Evolutionary conservation across 176 grass and related monocot species (phyloP), one percentile per base, ranked within the genome.

Genomic region (Hsuehochloa calcarea): DNA sequence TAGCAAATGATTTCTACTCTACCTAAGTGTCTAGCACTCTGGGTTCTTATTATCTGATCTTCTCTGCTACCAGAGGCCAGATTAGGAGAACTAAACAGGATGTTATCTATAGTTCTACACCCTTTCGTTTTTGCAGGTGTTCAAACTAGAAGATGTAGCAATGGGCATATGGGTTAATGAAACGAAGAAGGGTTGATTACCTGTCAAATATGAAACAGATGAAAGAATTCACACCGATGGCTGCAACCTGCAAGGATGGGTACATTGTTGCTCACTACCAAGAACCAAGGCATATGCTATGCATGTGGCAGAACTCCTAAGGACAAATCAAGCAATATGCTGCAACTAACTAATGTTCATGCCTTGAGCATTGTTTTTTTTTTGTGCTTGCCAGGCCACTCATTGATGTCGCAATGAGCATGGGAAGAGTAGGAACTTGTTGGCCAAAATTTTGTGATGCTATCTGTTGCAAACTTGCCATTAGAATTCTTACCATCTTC

Each of bases 101-200:
- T 84, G 29, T 54, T 55, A 67, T 75, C 38, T 73, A 54, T 16
- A 54, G 50, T 54, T 54, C 5, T 20, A 65, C 22, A 86, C 22
- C 40, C 6, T 5, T 61, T 84, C 17, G 3, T 37, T 40, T 50
- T 64, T 84, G 77, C 91, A 98, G 96, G 95, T 98, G 91, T 98
- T 95, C 91, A 98, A 98, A 86, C 86, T 98, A 89, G 96, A 95
- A 85, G 96, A 98, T 90, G 93, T 98, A 29, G 96, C 91, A 58
- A 98, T 95, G 96, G 93, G 93, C 23, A 98, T 95, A 85, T 98
- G 96, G 96, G 60, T 98, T 44, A 79, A 91, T 66, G 56, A 92
- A 60, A 87, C 94, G 90, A 92, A 89, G 64, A 95, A 89, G 35
- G 29, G 51, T 58, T 93, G 93, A 10, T 75, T 90, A 72, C 72